Evolutionary conservation across 768 basidiomycete species (phyloP).

Genomic region (Galerina marginata): DNA sequence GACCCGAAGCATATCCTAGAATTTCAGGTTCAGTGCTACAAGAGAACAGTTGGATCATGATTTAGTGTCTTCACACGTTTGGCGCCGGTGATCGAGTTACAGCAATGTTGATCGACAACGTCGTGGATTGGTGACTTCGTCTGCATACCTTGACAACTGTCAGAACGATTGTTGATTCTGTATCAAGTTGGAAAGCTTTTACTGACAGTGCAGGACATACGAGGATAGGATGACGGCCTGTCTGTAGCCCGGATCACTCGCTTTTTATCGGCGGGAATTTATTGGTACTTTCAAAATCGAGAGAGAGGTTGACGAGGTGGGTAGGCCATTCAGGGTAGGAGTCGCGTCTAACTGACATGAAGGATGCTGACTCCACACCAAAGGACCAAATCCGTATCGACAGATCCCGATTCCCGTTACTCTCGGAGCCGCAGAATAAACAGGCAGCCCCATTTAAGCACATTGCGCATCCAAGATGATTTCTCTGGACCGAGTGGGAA

Average conservation of each 20-base stretch:
- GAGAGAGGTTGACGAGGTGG: neutral
- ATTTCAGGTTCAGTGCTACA: neutral
- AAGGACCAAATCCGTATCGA: conserved; percentile 8
- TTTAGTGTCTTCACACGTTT: neutral
- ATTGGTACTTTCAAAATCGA: neutral
- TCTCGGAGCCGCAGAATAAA: conserved; percentile 32
- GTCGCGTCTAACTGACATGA: conserved; percentile 27
- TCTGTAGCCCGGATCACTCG: no score
- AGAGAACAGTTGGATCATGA: neutral
- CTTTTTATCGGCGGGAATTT: neutral
- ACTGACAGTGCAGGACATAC: neutral
- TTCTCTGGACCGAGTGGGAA: neutral
- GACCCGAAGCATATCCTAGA: no score
- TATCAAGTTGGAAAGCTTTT: neutral
- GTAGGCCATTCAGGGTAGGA: conserved; percentile 8
- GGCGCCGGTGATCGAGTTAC: neutral
- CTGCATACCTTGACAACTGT: neutral
- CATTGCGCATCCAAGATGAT: neutral
- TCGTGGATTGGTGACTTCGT: neutral
- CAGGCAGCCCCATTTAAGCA: conserved; percentile 16
- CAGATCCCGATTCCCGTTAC: conserved; percentile 28
- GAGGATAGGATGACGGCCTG: neutral
- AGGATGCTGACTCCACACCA: conserved; percentile 21
- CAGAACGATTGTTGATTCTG: neutral
- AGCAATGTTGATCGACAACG: neutral